Conservation (phyloP, 2,329 filamentous ascomycete species). For the Nannizziopsis arthrosporioides region DNA sequence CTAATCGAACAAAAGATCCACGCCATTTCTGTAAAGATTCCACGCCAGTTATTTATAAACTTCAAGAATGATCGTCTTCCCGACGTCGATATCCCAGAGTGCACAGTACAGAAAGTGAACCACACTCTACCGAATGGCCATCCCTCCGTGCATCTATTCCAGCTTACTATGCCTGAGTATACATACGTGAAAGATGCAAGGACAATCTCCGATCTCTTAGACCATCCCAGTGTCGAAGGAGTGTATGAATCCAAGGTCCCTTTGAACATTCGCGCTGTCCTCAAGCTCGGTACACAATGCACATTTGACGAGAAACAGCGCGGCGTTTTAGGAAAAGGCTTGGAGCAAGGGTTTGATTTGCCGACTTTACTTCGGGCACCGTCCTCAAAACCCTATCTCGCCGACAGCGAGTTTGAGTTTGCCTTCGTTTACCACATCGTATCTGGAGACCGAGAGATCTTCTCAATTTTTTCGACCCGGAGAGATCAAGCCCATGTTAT, state of each 20-base stretch:
- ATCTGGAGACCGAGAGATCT: conserved; percentile 82
- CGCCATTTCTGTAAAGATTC: conserved; percentile 74
- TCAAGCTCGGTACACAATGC: conserved; percentile 81
- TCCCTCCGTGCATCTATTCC: conserved; percentile 86
- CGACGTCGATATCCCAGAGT: conserved; percentile 74
- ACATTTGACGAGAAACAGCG: conserved; percentile 85
- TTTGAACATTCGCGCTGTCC: conserved; percentile 69
- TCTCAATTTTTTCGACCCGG: conserved; percentile 79
- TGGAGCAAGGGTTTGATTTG: conserved; percentile 90
- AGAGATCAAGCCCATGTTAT: conserved; percentile 72
- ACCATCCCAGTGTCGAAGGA: conserved; percentile 87
- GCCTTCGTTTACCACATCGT: conserved; percentile 88
- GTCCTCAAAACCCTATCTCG: conserved; percentile 62
- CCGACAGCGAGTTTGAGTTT: conserved; percentile 63
- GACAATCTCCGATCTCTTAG: conserved; percentile 72
- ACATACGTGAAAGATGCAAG: conserved; percentile 74
- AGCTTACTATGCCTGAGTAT: conserved; percentile 78
- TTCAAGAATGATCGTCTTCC: conserved; percentile 78
- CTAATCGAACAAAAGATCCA: conserved; percentile 91
- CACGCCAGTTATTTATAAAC: conserved; percentile 81
- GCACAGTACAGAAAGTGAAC: conserved; percentile 82
- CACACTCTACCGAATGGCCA: conserved; percentile 92
- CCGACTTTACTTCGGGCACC: conserved; percentile 58
- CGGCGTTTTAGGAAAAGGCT: conserved; percentile 79
- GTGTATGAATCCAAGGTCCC: conserved; percentile 94